Base-by-base conservation (phyloP, 768 basidiomycete species). In the Trametes sanguinea region DNA sequence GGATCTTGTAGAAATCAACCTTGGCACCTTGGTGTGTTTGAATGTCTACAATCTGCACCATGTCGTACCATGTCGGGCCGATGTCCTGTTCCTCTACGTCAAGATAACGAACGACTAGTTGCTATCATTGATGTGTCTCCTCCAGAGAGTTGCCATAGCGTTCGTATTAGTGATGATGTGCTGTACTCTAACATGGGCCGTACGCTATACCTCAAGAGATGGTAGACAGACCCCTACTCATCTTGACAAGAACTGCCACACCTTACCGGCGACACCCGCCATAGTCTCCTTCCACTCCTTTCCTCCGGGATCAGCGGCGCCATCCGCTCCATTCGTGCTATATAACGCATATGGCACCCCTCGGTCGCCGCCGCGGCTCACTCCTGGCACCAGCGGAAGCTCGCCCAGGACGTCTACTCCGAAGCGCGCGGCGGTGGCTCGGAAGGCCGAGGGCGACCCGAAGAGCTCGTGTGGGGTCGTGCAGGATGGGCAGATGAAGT, bases 401-500 rank as follows among this genome's bases (percentile, higher is more conserved):
- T 93, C 89, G 0, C 88, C 93, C 16, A 97, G 81, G 2, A 95
- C 76, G 14, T 83, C 76, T 9, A 92, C 78, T 0, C 77, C 75
- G 2, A 95, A 82, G 2, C 79, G 77, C 2, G 72, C 65, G 0
- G 91, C 87, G 0, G 87, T 83, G 2, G 76, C 69, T 35, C 80
- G 78, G 76, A 95, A 94, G 9, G 77, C 72, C 7, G 80, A 79
- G 0, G 91, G 82, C 10, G 86, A 77, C 6, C 95, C 95, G 61
- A 90, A 92, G 39, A 90, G 76, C 64, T 85, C 75, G 64, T 88
- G 89, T 1, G 78, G 78, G 0, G 81, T 80, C 1, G 80, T 75
- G 70, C 94, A 97, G 9, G 83, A 82, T 0, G 90, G 81, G 67
- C 93, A 95, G 32, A 88, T 77, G 73, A 88, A 95, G 74, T 90